Evolutionary conservation across 352 stramenopile species (phyloP).

Genomic region (Globisporangium nodosum): DNA sequence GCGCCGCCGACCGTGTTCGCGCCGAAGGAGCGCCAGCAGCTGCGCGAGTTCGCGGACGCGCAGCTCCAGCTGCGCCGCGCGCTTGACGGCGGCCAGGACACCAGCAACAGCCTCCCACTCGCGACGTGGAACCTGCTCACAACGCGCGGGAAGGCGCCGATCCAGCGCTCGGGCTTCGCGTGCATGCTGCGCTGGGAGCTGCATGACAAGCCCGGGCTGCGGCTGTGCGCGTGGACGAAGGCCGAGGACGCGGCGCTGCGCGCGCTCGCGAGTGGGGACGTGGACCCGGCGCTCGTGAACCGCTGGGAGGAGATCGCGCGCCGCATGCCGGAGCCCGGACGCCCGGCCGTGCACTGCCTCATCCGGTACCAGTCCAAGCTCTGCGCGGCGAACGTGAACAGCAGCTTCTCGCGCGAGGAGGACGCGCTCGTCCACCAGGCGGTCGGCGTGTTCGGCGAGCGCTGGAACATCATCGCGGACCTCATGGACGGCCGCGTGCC

Average conservation of each 20-base stretch:
- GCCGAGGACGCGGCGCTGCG: conserved; percentile 37
- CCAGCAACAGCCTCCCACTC: conserved; percentile 22
- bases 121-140: conserved; percentile 42
- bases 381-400: conserved; percentile 33
- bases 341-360: conserved; percentile 48
- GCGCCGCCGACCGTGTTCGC: conserved; percentile 42
- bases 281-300: conserved; percentile 36
- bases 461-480: conserved; percentile 74
- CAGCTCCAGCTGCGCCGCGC: conserved; percentile 9
- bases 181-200: conserved; percentile 76
- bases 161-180: conserved; percentile 59
- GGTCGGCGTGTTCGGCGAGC: conserved; percentile 66
- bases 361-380: conserved; percentile 53
- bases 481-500: conserved; percentile 65
- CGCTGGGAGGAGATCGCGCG: conserved; percentile 43
- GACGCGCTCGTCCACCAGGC: conserved; percentile 43
- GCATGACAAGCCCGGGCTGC: conserved; percentile 48
- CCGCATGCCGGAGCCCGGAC: conserved; percentile 35
- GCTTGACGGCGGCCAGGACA: conserved; percentile 7
- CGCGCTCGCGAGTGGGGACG: conserved; percentile 31
- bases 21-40: conserved; percentile 46
- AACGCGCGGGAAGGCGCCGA: conserved; percentile 22
- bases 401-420: conserved; percentile 41
- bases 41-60: conserved; percentile 43
- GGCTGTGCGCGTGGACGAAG: conserved; percentile 51